Percentiles rank a stretch among this genome's conserved stretches.
Conservation (phyloP, 257 asterid species). For the Schizonepeta tenuifolia region DNA sequence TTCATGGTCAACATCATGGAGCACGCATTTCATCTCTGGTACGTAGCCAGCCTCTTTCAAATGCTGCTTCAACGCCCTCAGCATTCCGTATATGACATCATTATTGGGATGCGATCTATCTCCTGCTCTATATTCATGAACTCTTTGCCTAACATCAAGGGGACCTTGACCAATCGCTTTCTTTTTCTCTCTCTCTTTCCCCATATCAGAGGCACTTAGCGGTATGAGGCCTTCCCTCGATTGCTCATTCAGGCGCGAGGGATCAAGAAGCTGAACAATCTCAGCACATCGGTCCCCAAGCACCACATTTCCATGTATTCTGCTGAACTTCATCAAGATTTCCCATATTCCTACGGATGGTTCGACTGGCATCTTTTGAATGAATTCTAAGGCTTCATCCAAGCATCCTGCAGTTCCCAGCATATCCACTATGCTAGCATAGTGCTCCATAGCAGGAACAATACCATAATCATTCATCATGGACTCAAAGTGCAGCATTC, state of each 20-base stretch:
- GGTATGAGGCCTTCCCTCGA: constrained; percentile 72
- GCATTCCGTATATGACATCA: constrained; percentile 59
- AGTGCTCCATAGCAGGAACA: constrained; percentile 70
- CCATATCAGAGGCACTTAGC: constrained; percentile 53
- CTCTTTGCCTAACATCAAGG: constrained; percentile 58
- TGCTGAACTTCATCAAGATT: constrained; percentile 62
- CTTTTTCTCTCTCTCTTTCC: constrained; percentile 56
- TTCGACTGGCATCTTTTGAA: constrained; percentile 64
- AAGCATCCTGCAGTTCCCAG: constrained; percentile 70
- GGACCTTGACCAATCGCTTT: constrained; percentile 54
- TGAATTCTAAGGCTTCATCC: constrained; percentile 81
- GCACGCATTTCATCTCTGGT: constrained; percentile 74
- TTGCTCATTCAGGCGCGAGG: constrained; percentile 61
- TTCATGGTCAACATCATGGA: constrained; percentile 87
- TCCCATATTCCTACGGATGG: constrained; percentile 69
- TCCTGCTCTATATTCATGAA: constrained; percentile 81
- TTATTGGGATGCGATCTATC: constrained; percentile 79
- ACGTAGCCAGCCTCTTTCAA: constrained; percentile 82
- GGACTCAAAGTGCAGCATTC: constrained; percentile 76
- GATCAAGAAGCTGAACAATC: constrained; percentile 60
- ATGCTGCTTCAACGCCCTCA: constrained; percentile 69
- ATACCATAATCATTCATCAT: constrained; percentile 70
- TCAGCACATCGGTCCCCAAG: constrained; percentile 86
- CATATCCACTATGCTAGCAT: constrained; percentile 71
- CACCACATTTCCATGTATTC: constrained; percentile 73